Percentiles rank a stretch among this genome's conserved stretches.
These are phyloP conservation scores for Ceriops zippeliana DNA, from an alignment of 345 rosid genomes.

Conservation along the genomic window DNA sequence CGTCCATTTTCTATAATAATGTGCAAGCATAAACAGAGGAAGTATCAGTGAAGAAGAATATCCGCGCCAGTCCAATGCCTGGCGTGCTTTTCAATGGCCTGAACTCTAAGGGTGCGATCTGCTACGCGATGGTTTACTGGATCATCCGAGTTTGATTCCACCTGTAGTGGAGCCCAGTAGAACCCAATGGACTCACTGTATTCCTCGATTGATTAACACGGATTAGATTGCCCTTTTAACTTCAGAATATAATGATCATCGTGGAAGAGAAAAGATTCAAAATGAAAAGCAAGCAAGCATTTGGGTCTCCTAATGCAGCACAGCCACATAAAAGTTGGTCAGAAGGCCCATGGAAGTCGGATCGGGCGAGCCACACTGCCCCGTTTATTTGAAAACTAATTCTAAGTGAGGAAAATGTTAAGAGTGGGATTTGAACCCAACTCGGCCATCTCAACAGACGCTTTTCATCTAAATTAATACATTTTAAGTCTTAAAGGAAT, in stretches of 20 bases:
- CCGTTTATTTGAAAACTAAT: too few species aligned
- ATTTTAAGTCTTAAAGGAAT: too few species aligned
- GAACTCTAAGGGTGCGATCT: constrained; percentile 26
- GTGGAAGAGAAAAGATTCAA: background rate
- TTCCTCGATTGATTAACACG: constrained; percentile 8
- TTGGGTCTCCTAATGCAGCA: too few species aligned
- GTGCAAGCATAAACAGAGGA: too few species aligned
- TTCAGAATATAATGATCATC: background rate
- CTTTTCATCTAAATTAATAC: too few species aligned
- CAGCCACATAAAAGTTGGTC: too few species aligned
- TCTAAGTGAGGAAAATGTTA: fast-evolving
- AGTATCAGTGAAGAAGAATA: background rate
- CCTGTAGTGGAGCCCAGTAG: constrained; percentile 32
- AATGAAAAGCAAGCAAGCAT: too few species aligned
- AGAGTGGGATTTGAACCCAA: background rate
- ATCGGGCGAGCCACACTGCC: too few species aligned
- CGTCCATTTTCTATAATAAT: background rate
- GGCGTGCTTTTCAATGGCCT: constrained; percentile 29
- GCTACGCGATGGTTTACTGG: constrained; percentile 22
- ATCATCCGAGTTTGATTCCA: constrained; percentile 33
- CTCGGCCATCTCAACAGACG: background rate
- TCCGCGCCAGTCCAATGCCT: constrained; percentile 29
- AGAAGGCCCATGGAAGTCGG: too few species aligned
- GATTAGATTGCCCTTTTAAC: background rate
- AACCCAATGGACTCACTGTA: constrained; percentile 27